Evolutionary conservation across 805 yeast species (phyloP).

Genomic region (Candida maesae): DNA sequence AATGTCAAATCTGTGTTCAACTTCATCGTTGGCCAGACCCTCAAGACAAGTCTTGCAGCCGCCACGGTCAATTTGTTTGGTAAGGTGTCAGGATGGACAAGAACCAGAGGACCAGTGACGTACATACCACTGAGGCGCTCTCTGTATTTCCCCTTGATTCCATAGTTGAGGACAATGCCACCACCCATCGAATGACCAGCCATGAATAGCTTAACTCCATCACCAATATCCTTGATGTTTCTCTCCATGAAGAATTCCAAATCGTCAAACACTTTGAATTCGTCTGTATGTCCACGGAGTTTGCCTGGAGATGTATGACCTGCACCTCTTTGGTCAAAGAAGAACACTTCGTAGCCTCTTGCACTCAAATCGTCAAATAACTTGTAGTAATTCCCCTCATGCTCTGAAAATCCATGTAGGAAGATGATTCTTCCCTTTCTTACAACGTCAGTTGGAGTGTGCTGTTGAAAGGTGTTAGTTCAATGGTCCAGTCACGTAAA

Average conservation of each 20-base stretch:
- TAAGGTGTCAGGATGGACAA: conserved; percentile 51
- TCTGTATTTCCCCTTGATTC: conserved; percentile 47
- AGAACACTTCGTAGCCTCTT: conserved; percentile 60
- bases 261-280: conserved; percentile 52
- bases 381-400: conserved; percentile 44
- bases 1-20: conserved; percentile 52
- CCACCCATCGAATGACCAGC: conserved; percentile 85
- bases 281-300: conserved; percentile 53
- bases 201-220: conserved; percentile 41
- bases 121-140: conserved; percentile 44
- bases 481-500: neutral
- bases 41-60: conserved; percentile 39
- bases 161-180: conserved; percentile 62
- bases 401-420: conserved; percentile 74
- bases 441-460: conserved; percentile 31
- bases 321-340: conserved; percentile 74
- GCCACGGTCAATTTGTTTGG: conserved; percentile 46
- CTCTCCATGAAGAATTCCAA: conserved; percentile 52
- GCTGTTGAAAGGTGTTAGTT: conserved; percentile 1
- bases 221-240: conserved; percentile 35
- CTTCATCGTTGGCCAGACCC: conserved; percentile 43
- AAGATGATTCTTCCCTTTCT: conserved; percentile 53
- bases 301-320: conserved; percentile 60
- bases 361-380: conserved; percentile 49
- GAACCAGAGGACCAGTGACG: conserved; percentile 57